phyloP scores from a whole-genome alignment of 306 rosid genomes.

The Macrotyloma uniflorum region DNA sequence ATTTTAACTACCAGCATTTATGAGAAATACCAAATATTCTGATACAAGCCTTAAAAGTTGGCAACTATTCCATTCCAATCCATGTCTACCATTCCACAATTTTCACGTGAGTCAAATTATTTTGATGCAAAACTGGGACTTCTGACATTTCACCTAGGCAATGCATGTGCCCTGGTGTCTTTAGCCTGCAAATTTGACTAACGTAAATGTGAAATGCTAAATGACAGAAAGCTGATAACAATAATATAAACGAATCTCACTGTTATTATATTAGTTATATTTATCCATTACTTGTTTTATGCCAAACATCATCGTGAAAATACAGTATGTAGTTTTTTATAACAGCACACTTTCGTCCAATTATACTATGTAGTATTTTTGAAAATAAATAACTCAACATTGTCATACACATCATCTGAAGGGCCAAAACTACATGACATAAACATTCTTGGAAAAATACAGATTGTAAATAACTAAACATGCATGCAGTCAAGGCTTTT shows the following conservation, averaged over 20 bases:
- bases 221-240: background rate
- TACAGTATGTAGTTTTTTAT: background rate
- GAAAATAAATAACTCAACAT: background rate
- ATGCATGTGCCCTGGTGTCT: constrained; percentile 25
- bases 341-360: background rate
- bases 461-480: background rate
- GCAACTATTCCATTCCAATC: constrained; percentile 2
- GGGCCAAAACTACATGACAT: background rate
- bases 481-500: constrained; percentile 45
- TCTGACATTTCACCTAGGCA: constrained; percentile 13
- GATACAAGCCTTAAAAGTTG: background rate
- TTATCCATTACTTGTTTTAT: background rate
- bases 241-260: background rate
- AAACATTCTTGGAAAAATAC: background rate
- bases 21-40: background rate
- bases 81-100: background rate
- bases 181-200: constrained; percentile 15
- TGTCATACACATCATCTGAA: background rate
- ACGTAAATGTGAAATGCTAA: background rate
- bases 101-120: constrained; percentile 15
- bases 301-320: background rate
- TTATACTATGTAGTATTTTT: background rate
- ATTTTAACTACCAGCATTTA: background rate
- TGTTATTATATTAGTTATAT: background rate
- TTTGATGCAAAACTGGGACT: background rate